Base-by-base conservation (phyloP, 257 asterid genomes). In the Apocynum venetum region DNA sequence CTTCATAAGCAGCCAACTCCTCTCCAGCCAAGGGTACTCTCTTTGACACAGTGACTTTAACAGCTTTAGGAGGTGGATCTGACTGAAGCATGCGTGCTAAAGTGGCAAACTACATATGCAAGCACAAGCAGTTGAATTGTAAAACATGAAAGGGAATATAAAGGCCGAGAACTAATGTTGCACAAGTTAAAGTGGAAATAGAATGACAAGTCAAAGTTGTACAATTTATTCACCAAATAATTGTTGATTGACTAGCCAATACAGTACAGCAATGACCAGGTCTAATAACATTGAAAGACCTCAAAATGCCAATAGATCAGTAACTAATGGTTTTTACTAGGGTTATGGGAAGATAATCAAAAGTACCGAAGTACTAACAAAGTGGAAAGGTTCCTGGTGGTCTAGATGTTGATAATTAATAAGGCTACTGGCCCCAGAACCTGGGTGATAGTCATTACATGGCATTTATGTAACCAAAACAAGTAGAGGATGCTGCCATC, bases 11-110 rank as follows among this genome's bases (percentile, higher is more conserved):
- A 84, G 97, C 97, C 88, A 96, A 84, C 87, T 96, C 99, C 86
- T 96, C 99, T 81, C 98, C 99, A 82, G 87, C 97, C 86, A 96
- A 91, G 73, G 98, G 98, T 73, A 91, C 83, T 83, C 98, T 93
- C 89, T 86, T 87, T 57, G 99, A 91, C 95, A 93, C 87, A 80
- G 89, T 93, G 79, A 96, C 99, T 85, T 96, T 96, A 84, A 96
- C 99, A 83, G 97, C 98, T 90, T 91, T 93, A 68, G 99, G 99
- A 77, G 99, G 98, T 64, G 99, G 99, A 82, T 93, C 98, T 72
- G 99, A 91, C 88, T 96, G 98, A 88, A 96, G 99, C 90, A 89
- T 87, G 36, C 99, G 96, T 4, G 99, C 98, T 80, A 93, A 81
- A 52, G 99, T 96, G 80, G 84, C 97, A 89, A 89, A 96, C 99